Evolutionary conservation across 768 basidiomycete species (phyloP).

Genomic region (Panaeolus papilionaceus): DNA sequence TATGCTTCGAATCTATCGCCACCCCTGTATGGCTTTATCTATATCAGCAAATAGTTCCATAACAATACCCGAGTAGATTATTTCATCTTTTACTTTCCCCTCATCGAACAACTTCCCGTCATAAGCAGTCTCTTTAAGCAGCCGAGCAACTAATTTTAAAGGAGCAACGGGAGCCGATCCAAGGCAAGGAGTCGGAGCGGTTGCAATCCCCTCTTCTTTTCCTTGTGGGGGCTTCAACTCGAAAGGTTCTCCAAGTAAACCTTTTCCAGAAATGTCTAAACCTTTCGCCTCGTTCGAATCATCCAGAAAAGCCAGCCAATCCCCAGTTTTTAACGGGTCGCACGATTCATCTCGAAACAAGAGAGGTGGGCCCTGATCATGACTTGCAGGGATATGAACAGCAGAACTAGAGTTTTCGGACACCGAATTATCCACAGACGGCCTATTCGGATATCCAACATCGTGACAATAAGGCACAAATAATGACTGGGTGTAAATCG

Average conservation of each 20-base stretch:
- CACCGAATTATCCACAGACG: neutral
- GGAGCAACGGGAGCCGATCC: neutral
- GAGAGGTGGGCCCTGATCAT: neutral
- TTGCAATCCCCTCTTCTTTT: neutral
- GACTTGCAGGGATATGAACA: neutral
- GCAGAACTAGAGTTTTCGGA: neutral
- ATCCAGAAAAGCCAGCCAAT: neutral
- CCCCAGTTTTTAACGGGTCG: neutral
- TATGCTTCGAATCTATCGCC: slow-evolving; percentile 27
- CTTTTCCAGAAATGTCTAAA: neutral
- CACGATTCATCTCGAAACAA: neutral
- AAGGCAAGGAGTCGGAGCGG: neutral
- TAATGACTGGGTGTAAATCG: slow-evolving; percentile 41
- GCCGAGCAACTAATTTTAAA: neutral
- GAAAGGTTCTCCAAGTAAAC: slow-evolving; percentile 13
- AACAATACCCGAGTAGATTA: slow-evolving; percentile 37
- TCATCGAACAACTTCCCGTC: neutral
- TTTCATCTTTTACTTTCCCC: neutral
- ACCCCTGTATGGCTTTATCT: slow-evolving; percentile 40
- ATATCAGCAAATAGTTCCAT: slow-evolving; percentile 40
- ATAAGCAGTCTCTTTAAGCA: neutral
- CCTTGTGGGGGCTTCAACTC: slow-evolving; percentile 6
- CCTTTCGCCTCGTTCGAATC: neutral
- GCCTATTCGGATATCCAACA: slow-evolving; percentile 13
- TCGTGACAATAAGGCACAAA: slow-evolving; percentile 33